These are phyloP conservation scores for Aspergillus flavus DNA, from an alignment of 2,329 filamentous ascomycete species.

Conservation along the genomic window DNA sequence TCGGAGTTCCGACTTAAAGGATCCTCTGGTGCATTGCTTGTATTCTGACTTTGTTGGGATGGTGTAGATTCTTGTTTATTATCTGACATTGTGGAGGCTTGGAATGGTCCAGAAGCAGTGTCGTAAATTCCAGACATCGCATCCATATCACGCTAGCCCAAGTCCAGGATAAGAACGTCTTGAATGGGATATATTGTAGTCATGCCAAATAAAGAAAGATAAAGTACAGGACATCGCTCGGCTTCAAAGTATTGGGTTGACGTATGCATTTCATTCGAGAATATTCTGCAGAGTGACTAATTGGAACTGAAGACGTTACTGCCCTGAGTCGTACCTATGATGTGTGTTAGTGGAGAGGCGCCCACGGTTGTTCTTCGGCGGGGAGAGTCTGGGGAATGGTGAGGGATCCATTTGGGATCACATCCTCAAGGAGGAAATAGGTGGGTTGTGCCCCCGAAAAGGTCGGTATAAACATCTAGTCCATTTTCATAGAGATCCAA, in stretches of 20 bases:
- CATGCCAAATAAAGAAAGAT: background rate
- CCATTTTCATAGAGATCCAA: background rate
- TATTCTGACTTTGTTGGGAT: background rate
- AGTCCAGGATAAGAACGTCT: background rate
- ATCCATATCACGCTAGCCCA: constrained; percentile 6
- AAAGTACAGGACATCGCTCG: background rate
- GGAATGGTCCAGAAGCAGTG: background rate
- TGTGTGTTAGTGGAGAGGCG: background rate
- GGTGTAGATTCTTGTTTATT: background rate
- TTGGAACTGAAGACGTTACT: background rate
- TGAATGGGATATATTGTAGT: background rate
- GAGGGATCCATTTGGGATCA: background rate
- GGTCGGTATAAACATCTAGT: background rate
- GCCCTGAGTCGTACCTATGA: background rate
- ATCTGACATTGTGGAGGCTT: background rate
- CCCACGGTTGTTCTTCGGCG: background rate
- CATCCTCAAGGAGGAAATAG: background rate
- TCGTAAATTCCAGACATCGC: background rate
- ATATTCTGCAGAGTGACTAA: background rate
- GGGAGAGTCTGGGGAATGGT: background rate
- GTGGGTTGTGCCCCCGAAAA: background rate
- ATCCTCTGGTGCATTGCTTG: constrained; percentile 7
- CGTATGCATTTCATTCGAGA: background rate
- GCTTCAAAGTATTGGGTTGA: background rate
- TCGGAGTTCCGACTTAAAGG: background rate